These are phyloP conservation scores for Physcomitrellopsis africana DNA, from an alignment of 225 moss, liverwort and hornwort genomes.

Conservation along the genomic window DNA sequence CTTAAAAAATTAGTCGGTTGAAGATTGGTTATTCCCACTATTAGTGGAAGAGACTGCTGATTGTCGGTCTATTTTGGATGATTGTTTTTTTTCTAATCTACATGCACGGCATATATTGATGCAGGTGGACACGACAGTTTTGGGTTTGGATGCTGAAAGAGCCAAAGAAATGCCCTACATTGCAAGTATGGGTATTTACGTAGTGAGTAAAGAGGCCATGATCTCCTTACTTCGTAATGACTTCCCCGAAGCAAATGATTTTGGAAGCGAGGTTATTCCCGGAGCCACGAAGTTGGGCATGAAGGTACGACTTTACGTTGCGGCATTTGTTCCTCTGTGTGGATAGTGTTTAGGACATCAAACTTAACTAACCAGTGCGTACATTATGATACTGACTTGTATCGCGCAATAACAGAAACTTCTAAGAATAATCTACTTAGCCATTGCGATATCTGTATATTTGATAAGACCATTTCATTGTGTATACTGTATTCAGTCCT, in stretches of 20 bases:
- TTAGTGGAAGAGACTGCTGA: neutral
- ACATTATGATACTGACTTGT: no score
- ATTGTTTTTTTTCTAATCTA: conserved; percentile 3
- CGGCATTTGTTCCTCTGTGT: neutral
- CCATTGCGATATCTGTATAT: no score
- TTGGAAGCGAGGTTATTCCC: conserved; percentile 98
- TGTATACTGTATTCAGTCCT: no score
- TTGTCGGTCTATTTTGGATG: neutral
- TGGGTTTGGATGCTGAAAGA: conserved; percentile 78
- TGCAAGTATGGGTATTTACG: conserved; percentile 99
- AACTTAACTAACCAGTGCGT: no score
- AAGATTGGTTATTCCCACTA: neutral
- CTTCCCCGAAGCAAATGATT: conserved; percentile 93
- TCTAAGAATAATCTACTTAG: no score
- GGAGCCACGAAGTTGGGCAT: conserved; percentile 87
- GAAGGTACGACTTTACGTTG: conserved; percentile 48
- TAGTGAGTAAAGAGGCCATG: conserved; percentile 96
- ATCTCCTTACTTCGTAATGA: conserved; percentile 76
- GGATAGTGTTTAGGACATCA: neutral
- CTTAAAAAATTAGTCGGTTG: neutral
- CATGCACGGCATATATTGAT: neutral
- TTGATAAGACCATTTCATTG: no score
- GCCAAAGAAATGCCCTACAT: conserved; percentile 95
- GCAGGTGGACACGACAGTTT: conserved; percentile 84
- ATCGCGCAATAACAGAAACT: no score